Base-by-base conservation (phyloP, 768 basidiomycete genomes). In the Phlebiopsis gigantea region DNA sequence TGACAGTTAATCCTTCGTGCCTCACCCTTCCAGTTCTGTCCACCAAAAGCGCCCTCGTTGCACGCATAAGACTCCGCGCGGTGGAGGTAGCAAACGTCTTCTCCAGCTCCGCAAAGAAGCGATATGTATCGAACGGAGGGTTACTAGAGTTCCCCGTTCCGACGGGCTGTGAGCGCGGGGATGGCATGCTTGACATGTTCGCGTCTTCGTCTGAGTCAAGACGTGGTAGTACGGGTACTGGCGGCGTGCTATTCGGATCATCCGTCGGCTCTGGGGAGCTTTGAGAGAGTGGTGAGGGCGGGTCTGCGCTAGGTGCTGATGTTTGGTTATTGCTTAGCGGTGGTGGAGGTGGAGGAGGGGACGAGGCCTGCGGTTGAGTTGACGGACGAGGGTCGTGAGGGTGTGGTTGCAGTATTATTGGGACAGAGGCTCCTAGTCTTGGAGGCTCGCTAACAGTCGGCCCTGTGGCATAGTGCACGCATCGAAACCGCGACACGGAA, bases 81-180 rank as follows among this genome's bases (percentile, higher is more conserved):
- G 86, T 85, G 2, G 80, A 78, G 0, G 84, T 83, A 0, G 90
- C 81, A 65, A 93, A 93, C 0, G 84, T 83, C 68, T 78, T 81
- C 62, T 91, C 88, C 46, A 93, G 74, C 0, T 78, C 84, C 22
- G 67, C 65, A 60, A 90, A 86, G 73, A 93, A 92, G 2, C 78
- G 74, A 70, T 93, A 87, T 1, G 91, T 93, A 64, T 93, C 79
- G 66, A 93, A 93, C 0, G 91, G 91, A 7, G 90, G 90, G 30
- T 77, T 79, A 15, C 80, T 69, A 67, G 88, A 86, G 14, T 75
- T 70, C 0, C 70, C 73, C 51, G 66, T 65, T 1, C 9, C 51
- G 3, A 54, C 52, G 1, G 50, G 22, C 9, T 25, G 28, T 2
- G 12, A 19, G n/a, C 60, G 59, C 9, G 62, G 66, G 7, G 62